These are phyloP conservation scores for Glonium stellatum DNA, from an alignment of 495 filamentous ascomycete genomes.

Conservation along the genomic window DNA sequence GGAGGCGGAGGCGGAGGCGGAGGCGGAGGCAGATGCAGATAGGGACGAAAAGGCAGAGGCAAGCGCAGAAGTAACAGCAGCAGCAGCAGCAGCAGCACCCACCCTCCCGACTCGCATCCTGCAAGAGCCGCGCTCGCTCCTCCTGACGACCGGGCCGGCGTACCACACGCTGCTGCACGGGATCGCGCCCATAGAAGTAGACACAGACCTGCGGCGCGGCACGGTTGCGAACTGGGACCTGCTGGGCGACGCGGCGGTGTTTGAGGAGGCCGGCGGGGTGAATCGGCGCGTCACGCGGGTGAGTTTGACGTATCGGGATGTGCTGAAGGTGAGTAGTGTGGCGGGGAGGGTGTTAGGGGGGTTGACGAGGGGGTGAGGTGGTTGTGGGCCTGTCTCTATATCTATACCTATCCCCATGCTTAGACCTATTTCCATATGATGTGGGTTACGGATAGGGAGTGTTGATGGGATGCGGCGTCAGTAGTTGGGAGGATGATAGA, in stretches of 20 bases:
- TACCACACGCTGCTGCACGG: conserved; percentile 38
- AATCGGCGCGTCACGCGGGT: conserved; percentile 60
- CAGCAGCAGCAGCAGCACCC: too few species aligned
- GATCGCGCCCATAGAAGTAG: conserved; percentile 34
- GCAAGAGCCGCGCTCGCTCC: conserved; percentile 64
- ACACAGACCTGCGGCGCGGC: conserved; percentile 35
- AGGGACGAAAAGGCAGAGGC: too few species aligned
- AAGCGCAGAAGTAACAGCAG: too few species aligned
- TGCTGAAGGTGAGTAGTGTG: conserved; percentile 74
- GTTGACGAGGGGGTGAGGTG: background rate
- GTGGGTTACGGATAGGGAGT: too few species aligned
- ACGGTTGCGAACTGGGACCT: conserved; percentile 80
- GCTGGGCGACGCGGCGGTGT: conserved; percentile 53
- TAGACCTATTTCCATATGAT: too few species aligned
- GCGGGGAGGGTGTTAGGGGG: conserved; percentile 41
- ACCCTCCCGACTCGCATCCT: conserved; percentile 59
- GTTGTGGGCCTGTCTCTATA: too few species aligned
- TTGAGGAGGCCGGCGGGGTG: conserved; percentile 44
- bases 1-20: too few species aligned
- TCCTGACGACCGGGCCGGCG: conserved; percentile 34
- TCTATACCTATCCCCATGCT: too few species aligned
- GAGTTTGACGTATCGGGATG: conserved; percentile 91
- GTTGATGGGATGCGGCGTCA: too few species aligned
- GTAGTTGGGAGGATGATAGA: too few species aligned
- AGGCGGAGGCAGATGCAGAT: conserved; percentile 50